Evolutionary conservation across 495 filamentous ascomycete genomes (phyloP), one percentile per base, ranked within the genome.

Genomic region (Penicillium coffeae): DNA sequence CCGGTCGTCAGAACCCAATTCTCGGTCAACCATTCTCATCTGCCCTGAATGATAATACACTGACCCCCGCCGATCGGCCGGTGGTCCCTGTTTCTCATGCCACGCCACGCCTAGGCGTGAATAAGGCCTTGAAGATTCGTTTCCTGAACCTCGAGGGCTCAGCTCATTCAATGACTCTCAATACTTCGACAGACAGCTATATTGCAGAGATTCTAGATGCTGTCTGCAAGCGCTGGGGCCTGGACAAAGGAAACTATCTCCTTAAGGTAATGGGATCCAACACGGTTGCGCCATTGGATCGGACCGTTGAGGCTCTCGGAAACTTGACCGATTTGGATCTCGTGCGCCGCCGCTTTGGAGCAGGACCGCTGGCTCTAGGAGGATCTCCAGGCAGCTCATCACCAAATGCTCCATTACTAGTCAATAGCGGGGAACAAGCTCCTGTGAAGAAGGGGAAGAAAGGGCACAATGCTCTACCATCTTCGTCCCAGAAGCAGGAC

Each of bases 161-260:
- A 19, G 74, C 76, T 0, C 78, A 82, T 49, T 68, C 68, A 8
- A 81, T 86, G 37, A 87, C 86, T 1, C 71, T 96, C 12, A 87
- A 90, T 56, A 88, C 91, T 16, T 91, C 89, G 3, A 91, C 89
- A 2, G 93, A 96, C 58, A 96, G 88, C 32, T 97, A 95, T 61
- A 82, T 98, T 21, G 90, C 89, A 12, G 93, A 98, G 64, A 83
- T 97, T 21, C 78, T 96, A 35, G 91, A 96, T 55, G 79, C 81
- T n/a, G 86, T 91, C 2, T 97, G 93, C 62, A 85, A 89, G 46
- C 87, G 89, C 59, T 85, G 94, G 63, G 84, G 90, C 14, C 73
- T 97, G 7, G 93, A 97, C 63, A 95, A 93, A 71, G 87, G 79
- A 0, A 86, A 87, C 45, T 90, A 92, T 61, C 80, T 96, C 13